These are phyloP conservation scores for Leccinum disarticulatum DNA, from an alignment of 768 basidiomycete species.

Conservation along the genomic window DNA sequence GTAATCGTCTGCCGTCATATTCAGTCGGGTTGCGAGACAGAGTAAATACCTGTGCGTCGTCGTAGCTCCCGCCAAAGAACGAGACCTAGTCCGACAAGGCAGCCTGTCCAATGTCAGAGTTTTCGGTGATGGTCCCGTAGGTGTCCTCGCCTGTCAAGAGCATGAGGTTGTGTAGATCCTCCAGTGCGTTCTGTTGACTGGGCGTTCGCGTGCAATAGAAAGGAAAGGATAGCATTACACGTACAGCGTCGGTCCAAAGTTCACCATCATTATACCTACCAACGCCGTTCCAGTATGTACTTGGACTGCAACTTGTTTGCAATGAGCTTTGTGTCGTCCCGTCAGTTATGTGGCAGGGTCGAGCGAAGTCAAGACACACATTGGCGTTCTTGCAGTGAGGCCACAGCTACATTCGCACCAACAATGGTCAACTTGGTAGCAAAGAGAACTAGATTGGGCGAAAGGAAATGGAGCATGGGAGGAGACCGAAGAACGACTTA, in stretches of 20 bases:
- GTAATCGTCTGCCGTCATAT: background rate
- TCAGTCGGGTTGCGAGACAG: background rate
- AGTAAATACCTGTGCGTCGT: constrained; percentile 48
- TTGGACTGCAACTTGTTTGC: constrained; percentile 29
- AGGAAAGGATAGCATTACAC: constrained; percentile 7
- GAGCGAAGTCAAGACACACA: constrained; percentile 3
- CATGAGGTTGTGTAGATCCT: constrained; percentile 61
- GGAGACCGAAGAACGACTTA: too few relatives aligned
- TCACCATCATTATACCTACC: constrained; percentile 49
- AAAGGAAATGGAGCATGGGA: constrained; percentile 4
- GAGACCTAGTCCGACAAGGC: constrained; percentile 46
- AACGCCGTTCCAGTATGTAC: constrained; percentile 41
- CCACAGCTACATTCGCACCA: constrained; percentile 1
- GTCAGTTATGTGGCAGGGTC: background rate
- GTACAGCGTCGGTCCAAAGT: constrained; percentile 58
- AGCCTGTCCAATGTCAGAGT: constrained; percentile 45
- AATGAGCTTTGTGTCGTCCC: constrained; percentile 19
- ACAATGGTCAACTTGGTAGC: background rate
- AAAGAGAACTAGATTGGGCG: background rate
- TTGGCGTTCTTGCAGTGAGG: background rate
- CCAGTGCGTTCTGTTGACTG: constrained; percentile 48
- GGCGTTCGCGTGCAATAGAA: background rate
- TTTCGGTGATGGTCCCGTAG: constrained; percentile 37
- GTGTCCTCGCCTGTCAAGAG: constrained; percentile 40
- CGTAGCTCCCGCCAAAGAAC: constrained; percentile 50